A percentile compares a stretch with the other conserved stretches of the same genome.
phyloP scores from a whole-genome alignment of 2,329 filamentous ascomycete genomes.

The Coleophoma crateriformis region DNA sequence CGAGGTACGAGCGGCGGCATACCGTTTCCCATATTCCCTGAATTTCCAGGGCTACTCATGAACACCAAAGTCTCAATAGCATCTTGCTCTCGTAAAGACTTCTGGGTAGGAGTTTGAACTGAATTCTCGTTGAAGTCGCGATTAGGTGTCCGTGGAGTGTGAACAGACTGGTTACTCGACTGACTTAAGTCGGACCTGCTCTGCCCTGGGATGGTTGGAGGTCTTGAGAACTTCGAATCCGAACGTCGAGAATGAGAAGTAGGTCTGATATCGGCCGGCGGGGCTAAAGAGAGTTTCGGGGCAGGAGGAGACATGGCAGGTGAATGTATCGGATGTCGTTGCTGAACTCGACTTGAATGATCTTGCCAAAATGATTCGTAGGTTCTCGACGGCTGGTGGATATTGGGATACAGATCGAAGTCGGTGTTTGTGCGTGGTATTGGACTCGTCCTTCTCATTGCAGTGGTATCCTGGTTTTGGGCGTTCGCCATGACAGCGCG shows the following conservation, averaged over 20 bases:
- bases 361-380: conserved; percentile 42
- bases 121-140: conserved; percentile 11
- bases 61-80: conserved; percentile 76
- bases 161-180: conserved; percentile 17
- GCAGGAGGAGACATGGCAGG: conserved; percentile 43
- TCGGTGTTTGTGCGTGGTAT: conserved; percentile 14
- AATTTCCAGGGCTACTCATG: conserved; percentile 75
- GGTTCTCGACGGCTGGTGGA: conserved; percentile 24
- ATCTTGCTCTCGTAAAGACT: conserved; percentile 70
- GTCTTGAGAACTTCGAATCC: conserved; percentile 22
- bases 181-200: conserved; percentile 9
- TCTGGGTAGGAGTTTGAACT: conserved; percentile 59
- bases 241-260: conserved; percentile 21
- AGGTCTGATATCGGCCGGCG: conserved; percentile 31
- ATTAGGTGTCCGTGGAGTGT: conserved; percentile 20
- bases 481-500: conserved; percentile 34
- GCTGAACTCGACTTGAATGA: conserved; percentile 27
- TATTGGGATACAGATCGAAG: conserved; percentile 28
- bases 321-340: conserved; percentile 32
- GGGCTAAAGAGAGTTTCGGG: conserved; percentile 27
- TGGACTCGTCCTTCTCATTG: conserved; percentile 2
- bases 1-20: conserved; percentile 35
- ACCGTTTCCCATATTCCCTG: conserved; percentile 52
- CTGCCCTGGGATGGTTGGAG: conserved; percentile 19
- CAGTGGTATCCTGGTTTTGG: conserved; percentile 18